Evolutionary conservation across 169 alveolate species (phyloP).

Genomic region (Eimeria necatrix): DNA sequence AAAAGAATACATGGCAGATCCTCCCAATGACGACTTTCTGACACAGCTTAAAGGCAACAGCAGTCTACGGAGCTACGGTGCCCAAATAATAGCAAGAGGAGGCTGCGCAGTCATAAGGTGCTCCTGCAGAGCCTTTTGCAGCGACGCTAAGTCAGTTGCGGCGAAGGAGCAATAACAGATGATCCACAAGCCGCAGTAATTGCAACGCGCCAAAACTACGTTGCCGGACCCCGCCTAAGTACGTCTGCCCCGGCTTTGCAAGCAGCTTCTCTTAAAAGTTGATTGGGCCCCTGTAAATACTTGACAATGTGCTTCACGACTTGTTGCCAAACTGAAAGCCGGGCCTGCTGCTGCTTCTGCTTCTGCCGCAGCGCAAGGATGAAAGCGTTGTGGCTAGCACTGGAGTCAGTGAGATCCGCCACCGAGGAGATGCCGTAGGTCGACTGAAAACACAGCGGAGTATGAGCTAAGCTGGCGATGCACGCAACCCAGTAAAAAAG

Average conservation of each 20-base stretch:
- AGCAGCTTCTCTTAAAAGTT: slow-evolving; percentile 67
- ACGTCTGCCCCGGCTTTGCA: slow-evolving; percentile 72
- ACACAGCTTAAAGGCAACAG: neutral
- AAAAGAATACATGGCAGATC: neutral
- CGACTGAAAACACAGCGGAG: slow-evolving; percentile 3
- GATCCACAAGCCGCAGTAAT: neutral
- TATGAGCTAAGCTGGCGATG: no score
- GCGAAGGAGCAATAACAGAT: neutral
- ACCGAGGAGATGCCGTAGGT: slow-evolving; percentile 78
- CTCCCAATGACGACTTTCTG: neutral
- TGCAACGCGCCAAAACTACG: neutral
- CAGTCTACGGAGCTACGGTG: neutral
- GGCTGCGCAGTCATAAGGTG: no score
- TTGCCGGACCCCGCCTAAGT: slow-evolving; percentile 42
- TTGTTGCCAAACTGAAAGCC: slow-evolving; percentile 53
- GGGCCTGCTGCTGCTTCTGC: slow-evolving; percentile 10
- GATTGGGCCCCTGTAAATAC: slow-evolving; percentile 53
- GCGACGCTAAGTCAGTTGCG: neutral
- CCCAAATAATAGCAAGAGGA: no score
- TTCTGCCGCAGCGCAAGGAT: slow-evolving; percentile 41
- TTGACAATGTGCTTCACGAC: slow-evolving; percentile 57
- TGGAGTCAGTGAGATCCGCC: slow-evolving; percentile 54
- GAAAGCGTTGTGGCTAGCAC: slow-evolving; percentile 43
- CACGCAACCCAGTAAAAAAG: no score
- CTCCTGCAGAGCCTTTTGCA: no score